Base-by-base conservation (phyloP, 2,329 filamentous ascomycete species). In the Bisporella sp. region DNA sequence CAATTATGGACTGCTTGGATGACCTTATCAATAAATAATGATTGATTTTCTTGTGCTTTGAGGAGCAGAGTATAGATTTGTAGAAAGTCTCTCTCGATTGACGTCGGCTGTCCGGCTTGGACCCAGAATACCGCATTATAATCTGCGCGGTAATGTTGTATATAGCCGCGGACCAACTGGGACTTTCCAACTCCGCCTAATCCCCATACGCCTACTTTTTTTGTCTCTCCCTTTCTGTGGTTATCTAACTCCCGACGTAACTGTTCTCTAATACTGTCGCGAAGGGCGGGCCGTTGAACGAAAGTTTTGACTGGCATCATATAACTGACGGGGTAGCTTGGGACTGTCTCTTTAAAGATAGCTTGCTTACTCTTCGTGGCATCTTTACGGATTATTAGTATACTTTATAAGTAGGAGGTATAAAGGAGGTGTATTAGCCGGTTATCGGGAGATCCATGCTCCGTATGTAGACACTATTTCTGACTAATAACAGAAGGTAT, bases 111-210 rank as follows among this genome's bases (percentile, higher is more conserved):
- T 64, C 66, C n/a, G 55, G 51, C 50, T 67, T 71, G 29, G 64
- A 59, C 5, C 67, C 70, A 5, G 69, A 65, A 4, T 75, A 62
- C 73, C 69, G 76, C 52, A 76, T 68, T 46, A 77, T 57, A 71
- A 5, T 66, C 62, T 1, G 64, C 63, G 32, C 61, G 44, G 39
- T 64, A 61, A 6, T 68, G 46, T 49, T 62, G 68, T 3, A 61
- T 62, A 59, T 64, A 67, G 58, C 73, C 65, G 4, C 67, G 70
- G 11, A 73, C 70, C 3, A 72, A 53, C 42, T 69, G 66, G 2
- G 70, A 69, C 51, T 73, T 73, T 5, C 71, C 70, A 2, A 68
- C 57, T 7, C 71, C 70, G 8, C 70, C 68, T 3, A 71, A 60
- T 0, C 69, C 69, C 39, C 56, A 49, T 4, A 71, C 32, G 4